Conservation (phyloP, 78 protist species). For the Dictyostelium citrinum region DNA sequence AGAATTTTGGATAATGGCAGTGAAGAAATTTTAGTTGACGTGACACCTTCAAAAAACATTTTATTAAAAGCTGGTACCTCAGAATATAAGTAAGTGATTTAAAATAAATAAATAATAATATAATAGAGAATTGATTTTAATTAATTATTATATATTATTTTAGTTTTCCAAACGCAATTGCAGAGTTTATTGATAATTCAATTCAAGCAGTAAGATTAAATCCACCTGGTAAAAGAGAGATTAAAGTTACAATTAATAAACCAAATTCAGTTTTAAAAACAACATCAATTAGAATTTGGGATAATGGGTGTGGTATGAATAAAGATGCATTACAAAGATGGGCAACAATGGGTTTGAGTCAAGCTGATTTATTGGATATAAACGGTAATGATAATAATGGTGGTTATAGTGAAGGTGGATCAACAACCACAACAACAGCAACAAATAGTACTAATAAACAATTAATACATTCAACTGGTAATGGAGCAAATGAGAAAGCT, state of each 20-base stretch:
- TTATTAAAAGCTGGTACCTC: slow-evolving; percentile 79
- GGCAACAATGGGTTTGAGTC: slow-evolving; percentile 81
- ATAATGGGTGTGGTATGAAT: slow-evolving; percentile 80
- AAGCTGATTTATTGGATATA: slow-evolving; percentile 29
- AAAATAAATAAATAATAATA: not conserved
- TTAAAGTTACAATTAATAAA: slow-evolving; percentile 18
- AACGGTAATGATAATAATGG: not conserved
- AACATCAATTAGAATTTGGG: slow-evolving; percentile 52
- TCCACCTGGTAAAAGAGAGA: slow-evolving; percentile 1
- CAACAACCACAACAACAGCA: not conserved
- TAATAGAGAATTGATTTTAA: not conserved
- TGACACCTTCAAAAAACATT: slow-evolving; percentile 78
- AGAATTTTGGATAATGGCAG: slow-evolving; percentile 14
- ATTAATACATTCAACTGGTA: not conserved
- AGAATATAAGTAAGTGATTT: slow-evolving; percentile 49
- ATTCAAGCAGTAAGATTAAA: slow-evolving; percentile 78
- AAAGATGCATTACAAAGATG: slow-evolving; percentile 70
- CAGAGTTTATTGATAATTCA: slow-evolving; percentile 79
- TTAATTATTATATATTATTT: not conserved
- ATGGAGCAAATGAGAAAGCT: not conserved
- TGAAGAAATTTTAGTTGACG: slow-evolving; percentile 63
- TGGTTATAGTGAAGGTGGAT: not conserved
- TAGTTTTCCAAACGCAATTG: slow-evolving; percentile 73
- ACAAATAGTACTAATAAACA: not conserved
- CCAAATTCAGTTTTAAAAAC: slow-evolving; percentile 3